Evolutionary conservation across 2,329 filamentous ascomycete species (phyloP).

Genomic region (Colletotrichum somersetense): DNA sequence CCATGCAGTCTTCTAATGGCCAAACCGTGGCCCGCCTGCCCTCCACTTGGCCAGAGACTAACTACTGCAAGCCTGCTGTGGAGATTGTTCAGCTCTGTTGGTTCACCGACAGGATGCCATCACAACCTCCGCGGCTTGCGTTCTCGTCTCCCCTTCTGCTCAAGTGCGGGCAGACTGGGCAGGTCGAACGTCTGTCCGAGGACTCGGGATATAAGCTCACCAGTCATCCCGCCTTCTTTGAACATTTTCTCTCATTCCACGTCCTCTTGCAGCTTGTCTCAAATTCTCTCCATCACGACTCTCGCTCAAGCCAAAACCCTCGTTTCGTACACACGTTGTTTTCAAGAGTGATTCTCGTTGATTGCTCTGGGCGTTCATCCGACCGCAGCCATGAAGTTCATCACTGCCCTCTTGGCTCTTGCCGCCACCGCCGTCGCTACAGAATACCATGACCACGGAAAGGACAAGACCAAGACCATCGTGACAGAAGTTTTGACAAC

Average conservation of each 20-base stretch:
- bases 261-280: conserved; percentile 32
- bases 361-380: conserved; percentile 5
- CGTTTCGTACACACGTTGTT: conserved; percentile 28
- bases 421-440: conserved; percentile 35
- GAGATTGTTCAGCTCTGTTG: conserved; percentile 35
- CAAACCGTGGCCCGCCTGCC: conserved; percentile 17
- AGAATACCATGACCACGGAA: conserved; percentile 34
- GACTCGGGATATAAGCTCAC: conserved; percentile 41
- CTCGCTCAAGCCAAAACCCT: conserved; percentile 37
- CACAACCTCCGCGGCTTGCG: conserved; percentile 26
- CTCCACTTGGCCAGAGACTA: conserved; percentile 35
- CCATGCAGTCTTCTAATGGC: conserved; percentile 4
- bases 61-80: conserved; percentile 41
- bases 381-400: conserved; percentile 36
- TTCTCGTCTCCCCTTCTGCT: background rate
- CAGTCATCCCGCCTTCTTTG: conserved; percentile 33
- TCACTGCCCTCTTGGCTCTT: conserved; percentile 36
- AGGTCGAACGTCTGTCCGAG: conserved; percentile 10
- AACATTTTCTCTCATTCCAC: conserved; percentile 1
- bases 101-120: conserved; percentile 36
- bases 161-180: conserved; percentile 1
- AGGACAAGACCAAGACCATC: conserved; percentile 37
- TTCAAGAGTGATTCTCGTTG: conserved; percentile 27
- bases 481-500: conserved; percentile 19
- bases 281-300: conserved; percentile 37